phyloP scores from a whole-genome alignment of 2,329 filamentous ascomycete species.

The Diplodia seriata region DNA sequence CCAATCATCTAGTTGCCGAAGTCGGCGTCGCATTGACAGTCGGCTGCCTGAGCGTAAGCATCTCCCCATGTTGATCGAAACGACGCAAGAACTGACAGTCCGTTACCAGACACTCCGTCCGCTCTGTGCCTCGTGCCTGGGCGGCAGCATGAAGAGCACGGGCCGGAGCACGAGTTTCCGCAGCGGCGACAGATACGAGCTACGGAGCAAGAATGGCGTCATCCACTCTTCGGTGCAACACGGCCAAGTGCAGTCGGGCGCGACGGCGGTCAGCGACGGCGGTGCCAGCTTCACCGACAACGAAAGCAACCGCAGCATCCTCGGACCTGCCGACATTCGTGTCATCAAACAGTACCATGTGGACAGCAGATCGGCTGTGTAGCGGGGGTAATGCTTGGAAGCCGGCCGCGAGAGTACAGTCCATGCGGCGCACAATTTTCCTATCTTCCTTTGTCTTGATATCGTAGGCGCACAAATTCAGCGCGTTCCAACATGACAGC shows the following conservation, averaged over 20 bases:
- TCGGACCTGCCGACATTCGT: background rate
- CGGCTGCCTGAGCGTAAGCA: background rate
- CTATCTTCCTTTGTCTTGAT: too few relatives aligned
- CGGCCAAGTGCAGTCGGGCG: background rate
- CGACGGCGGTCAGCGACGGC: background rate
- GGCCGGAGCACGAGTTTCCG: background rate
- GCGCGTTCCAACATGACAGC: too few relatives aligned
- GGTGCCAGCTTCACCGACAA: background rate
- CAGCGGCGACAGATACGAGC: background rate
- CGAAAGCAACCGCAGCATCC: constrained; percentile 2
- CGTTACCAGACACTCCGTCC: background rate
- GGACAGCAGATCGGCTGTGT: background rate
- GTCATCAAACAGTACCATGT: background rate
- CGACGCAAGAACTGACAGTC: background rate
- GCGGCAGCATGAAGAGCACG: background rate
- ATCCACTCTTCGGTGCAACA: background rate
- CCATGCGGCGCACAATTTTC: too few relatives aligned
- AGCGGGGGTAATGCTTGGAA: background rate
- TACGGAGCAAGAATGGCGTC: background rate
- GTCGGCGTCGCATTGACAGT: constrained; percentile 13
- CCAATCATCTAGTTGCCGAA: background rate
- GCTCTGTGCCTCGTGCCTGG: background rate
- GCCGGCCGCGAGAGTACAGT: too few relatives aligned
- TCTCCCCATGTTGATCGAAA: background rate
- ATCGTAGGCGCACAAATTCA: too few relatives aligned